phyloP scores from a whole-genome alignment of 1,284 basidiomycete species.

The Moniliella sp. region DNA sequence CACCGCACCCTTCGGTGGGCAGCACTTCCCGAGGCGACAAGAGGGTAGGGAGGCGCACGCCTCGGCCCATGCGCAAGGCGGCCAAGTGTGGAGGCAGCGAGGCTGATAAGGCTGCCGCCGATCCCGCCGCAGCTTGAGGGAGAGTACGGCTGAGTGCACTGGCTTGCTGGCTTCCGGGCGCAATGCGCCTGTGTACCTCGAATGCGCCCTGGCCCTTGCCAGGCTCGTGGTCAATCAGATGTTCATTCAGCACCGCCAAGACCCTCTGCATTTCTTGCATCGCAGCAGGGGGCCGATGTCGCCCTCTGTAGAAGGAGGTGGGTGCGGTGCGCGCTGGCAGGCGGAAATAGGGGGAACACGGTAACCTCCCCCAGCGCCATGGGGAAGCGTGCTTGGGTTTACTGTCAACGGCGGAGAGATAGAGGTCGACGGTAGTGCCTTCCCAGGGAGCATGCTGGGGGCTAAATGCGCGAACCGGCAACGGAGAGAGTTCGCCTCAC shows the following conservation, averaged over 20 bases:
- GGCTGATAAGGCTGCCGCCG: conserved; percentile 11
- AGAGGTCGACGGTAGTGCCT: no score
- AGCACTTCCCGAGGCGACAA: conserved; percentile 6
- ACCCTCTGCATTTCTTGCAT: conserved; percentile 26
- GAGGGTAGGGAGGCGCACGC: neutral
- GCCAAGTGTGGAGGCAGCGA: conserved; percentile 18
- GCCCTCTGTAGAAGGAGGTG: no score
- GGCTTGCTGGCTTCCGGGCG: neutral
- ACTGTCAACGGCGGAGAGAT: no score
- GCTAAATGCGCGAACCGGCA: no score
- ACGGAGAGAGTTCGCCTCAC: no score
- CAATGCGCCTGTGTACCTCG: conserved; percentile 11
- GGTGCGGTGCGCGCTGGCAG: no score
- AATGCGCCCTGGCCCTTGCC: conserved; percentile 25
- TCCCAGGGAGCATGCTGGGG: no score
- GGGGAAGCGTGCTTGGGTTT: no score
- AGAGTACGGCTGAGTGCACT: neutral
- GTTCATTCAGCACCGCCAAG: conserved; percentile 14
- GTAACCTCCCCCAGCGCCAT: no score
- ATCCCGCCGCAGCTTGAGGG: conserved; percentile 5
- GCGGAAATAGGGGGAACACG: no score
- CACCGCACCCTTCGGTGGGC: conserved; percentile 51
- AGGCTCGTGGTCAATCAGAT: conserved; percentile 24
- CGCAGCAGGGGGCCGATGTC: conserved; percentile 8
- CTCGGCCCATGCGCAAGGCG: conserved; percentile 10